phyloP scores from a whole-genome alignment of 2,329 filamentous ascomycete species.

The Neopestalotiopsis clavispora region DNA sequence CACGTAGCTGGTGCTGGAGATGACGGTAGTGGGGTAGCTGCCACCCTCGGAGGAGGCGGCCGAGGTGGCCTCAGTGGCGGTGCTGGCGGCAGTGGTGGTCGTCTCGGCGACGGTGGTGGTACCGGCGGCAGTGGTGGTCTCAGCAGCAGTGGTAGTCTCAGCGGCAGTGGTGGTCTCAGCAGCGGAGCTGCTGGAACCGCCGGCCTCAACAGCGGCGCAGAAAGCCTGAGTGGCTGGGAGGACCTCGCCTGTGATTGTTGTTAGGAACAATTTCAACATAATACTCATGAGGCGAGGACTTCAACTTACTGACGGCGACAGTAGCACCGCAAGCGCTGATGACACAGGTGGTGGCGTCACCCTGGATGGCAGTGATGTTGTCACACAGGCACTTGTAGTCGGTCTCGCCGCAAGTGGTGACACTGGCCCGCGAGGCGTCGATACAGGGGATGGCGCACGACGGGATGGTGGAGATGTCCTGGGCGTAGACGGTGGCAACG shows the following conservation, averaged over 20 bases:
- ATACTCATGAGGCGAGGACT: background rate
- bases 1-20: constrained; percentile 9
- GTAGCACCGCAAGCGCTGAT: constrained; percentile 26
- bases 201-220: constrained; percentile 26
- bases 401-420: constrained; percentile 24
- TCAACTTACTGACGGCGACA: constrained; percentile 20
- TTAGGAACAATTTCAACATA: background rate
- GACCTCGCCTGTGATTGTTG: constrained; percentile 20
- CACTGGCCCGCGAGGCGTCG: constrained; percentile 22
- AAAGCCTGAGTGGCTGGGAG: constrained; percentile 29
- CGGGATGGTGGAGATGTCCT: constrained; percentile 29
- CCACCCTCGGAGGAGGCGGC: background rate
- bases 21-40: background rate
- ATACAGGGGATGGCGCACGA: constrained; percentile 30
- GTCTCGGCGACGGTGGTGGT: constrained; percentile 15
- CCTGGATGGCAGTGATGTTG: constrained; percentile 23
- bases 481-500: constrained; percentile 26
- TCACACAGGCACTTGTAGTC: constrained; percentile 34
- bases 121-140: constrained; percentile 7
- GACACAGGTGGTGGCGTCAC: constrained; percentile 27
- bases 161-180: background rate
- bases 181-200: constrained; percentile 14
- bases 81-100: background rate
- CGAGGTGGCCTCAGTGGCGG: background rate
- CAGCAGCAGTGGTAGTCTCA: constrained; percentile 7